A percentile compares a stretch with the other conserved stretches of the same genome.
Conservation (phyloP, 1,139 yeast genomes). For the Suhomyces terraborum region DNA sequence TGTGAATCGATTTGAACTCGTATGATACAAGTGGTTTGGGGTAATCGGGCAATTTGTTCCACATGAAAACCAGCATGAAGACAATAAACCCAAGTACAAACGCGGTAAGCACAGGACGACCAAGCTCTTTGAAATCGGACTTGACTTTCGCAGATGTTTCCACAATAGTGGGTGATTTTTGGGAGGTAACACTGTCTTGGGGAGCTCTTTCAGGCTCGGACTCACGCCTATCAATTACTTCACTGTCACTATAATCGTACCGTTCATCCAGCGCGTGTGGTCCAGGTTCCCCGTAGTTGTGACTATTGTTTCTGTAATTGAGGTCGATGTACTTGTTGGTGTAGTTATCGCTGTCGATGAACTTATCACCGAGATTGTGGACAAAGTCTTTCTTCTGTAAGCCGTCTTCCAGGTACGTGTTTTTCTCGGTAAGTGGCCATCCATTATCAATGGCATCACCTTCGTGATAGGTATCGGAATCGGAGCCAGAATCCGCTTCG, state of each 20-base stretch:
- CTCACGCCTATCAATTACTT: too few species aligned
- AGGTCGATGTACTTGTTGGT: background rate
- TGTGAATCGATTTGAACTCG: background rate
- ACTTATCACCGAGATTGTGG: too few species aligned
- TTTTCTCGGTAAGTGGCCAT: background rate
- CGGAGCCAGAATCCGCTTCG: conserved; percentile 18
- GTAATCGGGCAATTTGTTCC: too few species aligned
- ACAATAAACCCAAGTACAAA: background rate
- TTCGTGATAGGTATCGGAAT: conserved; percentile 15
- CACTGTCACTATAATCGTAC: too few species aligned
- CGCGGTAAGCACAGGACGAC: background rate
- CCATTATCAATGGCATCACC: conserved; percentile 10
- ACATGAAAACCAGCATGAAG: background rate
- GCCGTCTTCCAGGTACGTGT: too few species aligned
- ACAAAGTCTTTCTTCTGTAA: background rate
- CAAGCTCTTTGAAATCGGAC: background rate
- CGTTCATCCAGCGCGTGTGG: too few species aligned
- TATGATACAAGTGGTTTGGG: background rate
- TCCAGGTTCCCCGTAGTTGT: background rate
- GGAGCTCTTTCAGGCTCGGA: background rate
- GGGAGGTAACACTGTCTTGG: too few species aligned
- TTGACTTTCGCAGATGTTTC: background rate
- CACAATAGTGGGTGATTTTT: background rate
- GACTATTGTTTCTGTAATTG: too few species aligned
- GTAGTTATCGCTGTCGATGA: background rate